Base-by-base conservation (phyloP, 768 basidiomycete genomes). In the Tulasnella sp. region DNA sequence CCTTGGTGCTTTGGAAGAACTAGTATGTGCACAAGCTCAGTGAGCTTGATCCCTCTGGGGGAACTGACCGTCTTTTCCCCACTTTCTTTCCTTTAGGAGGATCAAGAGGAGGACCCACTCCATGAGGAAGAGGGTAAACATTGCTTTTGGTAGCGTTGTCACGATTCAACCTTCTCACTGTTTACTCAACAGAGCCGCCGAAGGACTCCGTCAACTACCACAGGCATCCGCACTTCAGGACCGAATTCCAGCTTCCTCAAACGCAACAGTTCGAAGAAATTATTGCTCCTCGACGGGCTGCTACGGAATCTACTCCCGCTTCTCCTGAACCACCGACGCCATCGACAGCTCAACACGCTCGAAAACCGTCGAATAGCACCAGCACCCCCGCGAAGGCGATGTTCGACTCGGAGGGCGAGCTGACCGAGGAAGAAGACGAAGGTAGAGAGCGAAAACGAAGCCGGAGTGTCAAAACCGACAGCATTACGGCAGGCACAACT, bases 1-100 rank as follows among this genome's bases (percentile, higher is more conserved):
- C 84, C 86, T 94, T 80, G 93, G 94, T 74, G 88, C 90, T 4
- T 84, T 96, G 79, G 94, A 96, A 83, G 87, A 86, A 78, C 90
- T 92, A 81, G 91, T 92, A 85, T 85, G 78, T 77, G 42, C 71
- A 71, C 24, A 44, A 80, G 46, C 0, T 56, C 31, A n/a, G 39
- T 52, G 44, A 36, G 8, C 44, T 44, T 18, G 10, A 78, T 76
- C 58, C 68, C 14, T n/a, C n/a, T 24, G 5, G 1, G n/a, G 21
- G 52, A 24, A 52, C 52, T 52, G n/a, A 52, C 4, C 8, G 48
- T n/a, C 52, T 52, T 52, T 21, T 52, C n/a, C 52, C 21, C n/a
- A n/a, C n/a, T n/a, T n/a, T n/a, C n/a, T n/a, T n/a, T n/a, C 10
- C 52, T 52, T 1, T 12, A 74, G 72, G 44, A 68, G 16, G 77